Evolutionary conservation across 495 filamentous ascomycete species (phyloP).

Genomic region (Penicillium psychrofluorescens): DNA sequence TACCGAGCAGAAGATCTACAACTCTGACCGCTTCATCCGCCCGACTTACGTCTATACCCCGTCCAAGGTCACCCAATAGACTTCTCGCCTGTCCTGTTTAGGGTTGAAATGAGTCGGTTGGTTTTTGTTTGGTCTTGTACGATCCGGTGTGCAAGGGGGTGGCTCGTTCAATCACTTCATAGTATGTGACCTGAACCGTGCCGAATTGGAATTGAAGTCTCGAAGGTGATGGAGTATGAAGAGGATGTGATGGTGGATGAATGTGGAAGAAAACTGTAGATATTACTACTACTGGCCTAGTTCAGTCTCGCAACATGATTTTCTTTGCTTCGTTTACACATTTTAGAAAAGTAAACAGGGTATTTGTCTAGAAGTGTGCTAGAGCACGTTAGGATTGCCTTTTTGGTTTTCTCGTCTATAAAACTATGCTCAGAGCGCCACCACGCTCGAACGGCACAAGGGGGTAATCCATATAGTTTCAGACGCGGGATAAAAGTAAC

Average conservation of each 20-base stretch:
- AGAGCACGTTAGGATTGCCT: not conserved
- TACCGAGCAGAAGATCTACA: conserved; percentile 70
- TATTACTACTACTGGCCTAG: conserved; percentile 28
- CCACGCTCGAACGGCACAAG: conserved; percentile 1
- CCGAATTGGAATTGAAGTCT: not conserved
- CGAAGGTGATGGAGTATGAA: too few relatives aligned
- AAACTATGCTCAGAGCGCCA: not conserved
- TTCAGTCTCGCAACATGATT: conserved; percentile 25
- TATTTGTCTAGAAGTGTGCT: not conserved
- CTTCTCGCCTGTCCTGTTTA: conserved; percentile 1
- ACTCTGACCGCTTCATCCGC: conserved; percentile 60
- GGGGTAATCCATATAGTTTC: conserved; percentile 15
- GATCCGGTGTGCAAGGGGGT: not conserved
- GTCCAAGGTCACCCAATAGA: conserved; percentile 31
- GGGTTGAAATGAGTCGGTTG: not conserved
- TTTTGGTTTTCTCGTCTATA: not conserved
- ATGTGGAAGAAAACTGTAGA: conserved; percentile 28
- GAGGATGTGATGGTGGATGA: too few relatives aligned
- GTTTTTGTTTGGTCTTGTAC: conserved; percentile 2
- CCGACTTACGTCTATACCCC: conserved; percentile 41
- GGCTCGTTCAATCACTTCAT: not conserved
- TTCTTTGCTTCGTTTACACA: not conserved
- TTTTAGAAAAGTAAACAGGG: not conserved
- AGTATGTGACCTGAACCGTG: conserved; percentile 8
- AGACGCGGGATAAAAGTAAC: not conserved